Evolutionary conservation across 2,329 filamentous ascomycete genomes (phyloP).

Genomic region (Fusarium musae): DNA sequence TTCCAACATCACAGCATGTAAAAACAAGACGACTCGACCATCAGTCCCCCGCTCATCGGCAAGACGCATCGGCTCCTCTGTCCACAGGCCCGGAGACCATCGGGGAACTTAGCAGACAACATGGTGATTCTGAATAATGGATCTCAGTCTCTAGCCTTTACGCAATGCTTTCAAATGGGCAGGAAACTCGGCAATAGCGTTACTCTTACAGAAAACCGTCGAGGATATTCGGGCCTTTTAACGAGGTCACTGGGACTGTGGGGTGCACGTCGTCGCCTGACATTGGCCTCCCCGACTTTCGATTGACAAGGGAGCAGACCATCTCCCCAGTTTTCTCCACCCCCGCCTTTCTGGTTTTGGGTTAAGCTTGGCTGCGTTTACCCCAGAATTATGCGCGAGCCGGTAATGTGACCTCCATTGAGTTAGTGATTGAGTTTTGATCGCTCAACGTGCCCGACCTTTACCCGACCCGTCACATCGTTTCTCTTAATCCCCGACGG

Average conservation of each 20-base stretch:
- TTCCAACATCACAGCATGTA: background rate
- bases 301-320: background rate
- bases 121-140: background rate
- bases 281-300: background rate
- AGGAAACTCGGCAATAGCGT: background rate
- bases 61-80: background rate
- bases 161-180: slow-evolving; percentile 5
- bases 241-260: background rate
- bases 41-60: background rate
- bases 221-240: slow-evolving; percentile 12
- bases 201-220: background rate
- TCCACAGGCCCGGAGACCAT: background rate
- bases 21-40: background rate
- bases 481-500: background rate
- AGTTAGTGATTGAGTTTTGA: background rate
- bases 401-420: background rate
- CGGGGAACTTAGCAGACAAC: background rate
- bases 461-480: background rate
- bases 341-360: slow-evolving; percentile 2
- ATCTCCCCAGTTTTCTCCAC: slow-evolving; percentile 8
- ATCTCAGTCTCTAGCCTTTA: background rate
- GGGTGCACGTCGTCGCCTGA: background rate
- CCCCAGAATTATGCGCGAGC: background rate
- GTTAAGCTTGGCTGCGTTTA: background rate
- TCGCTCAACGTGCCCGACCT: background rate